Conservation (phyloP, 129 eudicot species). For the Gnaphalium uliginosum region DNA sequence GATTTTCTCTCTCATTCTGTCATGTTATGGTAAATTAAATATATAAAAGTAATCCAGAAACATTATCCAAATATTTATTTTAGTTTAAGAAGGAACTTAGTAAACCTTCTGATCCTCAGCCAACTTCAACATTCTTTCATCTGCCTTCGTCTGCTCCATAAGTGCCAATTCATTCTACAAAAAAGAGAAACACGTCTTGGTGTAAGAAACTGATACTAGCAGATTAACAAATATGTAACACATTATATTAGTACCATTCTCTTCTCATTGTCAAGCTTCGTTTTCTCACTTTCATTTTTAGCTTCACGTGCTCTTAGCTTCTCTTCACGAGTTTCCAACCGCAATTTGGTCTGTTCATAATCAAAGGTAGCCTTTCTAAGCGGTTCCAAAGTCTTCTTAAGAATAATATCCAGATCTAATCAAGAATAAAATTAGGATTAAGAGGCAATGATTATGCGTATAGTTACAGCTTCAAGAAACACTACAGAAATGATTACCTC, state of each 20-base stretch:
- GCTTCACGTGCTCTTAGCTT: conserved; percentile 48
- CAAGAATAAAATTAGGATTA: not conserved
- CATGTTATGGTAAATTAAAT: conserved; percentile 1
- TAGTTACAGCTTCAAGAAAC: not conserved
- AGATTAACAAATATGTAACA: not conserved
- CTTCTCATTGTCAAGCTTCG: conserved; percentile 50
- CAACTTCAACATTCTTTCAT: conserved; percentile 53
- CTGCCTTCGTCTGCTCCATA: conserved; percentile 56
- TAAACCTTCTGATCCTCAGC: conserved; percentile 31
- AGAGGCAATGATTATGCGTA: not conserved
- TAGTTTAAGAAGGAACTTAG: not conserved
- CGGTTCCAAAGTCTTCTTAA: conserved; percentile 31
- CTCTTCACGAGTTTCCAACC: conserved; percentile 50
- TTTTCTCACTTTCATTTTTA: conserved; percentile 53
- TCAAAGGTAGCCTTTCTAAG: conserved; percentile 37
- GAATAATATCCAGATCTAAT: conserved; percentile 46
- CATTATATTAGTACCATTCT: conserved; percentile 42
- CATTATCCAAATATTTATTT: not conserved
- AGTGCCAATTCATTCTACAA: conserved; percentile 62
- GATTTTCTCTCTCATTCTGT: conserved; percentile 60
- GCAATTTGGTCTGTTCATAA: conserved; percentile 44
- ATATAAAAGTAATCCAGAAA: conserved; percentile 4
- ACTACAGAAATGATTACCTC: conserved; percentile 35
- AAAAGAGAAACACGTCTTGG: not conserved
- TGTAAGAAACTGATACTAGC: not conserved